Percentiles rank a stretch among this genome's conserved stretches.
phyloP scores from a whole-genome alignment of 257 asterid genomes.

The Verbascum thapsus region DNA sequence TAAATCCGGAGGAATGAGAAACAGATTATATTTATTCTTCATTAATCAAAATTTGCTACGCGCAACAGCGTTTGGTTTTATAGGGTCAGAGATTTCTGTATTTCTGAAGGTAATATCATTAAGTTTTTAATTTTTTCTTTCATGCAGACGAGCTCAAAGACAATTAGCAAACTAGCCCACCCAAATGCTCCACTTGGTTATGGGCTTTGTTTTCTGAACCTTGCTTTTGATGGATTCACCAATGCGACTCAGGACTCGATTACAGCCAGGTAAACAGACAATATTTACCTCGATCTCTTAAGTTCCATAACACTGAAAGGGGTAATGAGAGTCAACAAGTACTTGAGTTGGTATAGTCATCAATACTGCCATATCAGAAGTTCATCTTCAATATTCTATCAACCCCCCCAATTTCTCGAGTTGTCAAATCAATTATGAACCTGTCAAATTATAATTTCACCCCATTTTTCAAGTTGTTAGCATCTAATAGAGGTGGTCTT shows the following conservation, averaged over 20 bases:
- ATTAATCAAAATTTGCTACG: background rate
- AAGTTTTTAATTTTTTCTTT: conserved; percentile 12
- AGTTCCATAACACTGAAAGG: background rate
- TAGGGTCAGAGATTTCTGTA: background rate
- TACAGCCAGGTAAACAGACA: conserved; percentile 57
- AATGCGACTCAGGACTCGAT: conserved; percentile 99
- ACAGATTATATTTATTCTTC: background rate
- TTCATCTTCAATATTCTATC: too few species aligned
- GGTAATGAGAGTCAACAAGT: background rate
- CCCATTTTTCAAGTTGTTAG: too few species aligned
- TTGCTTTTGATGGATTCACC: conserved; percentile 97
- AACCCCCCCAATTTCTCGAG: too few species aligned
- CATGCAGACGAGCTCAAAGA: conserved; percentile 89
- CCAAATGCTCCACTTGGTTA: conserved; percentile 97
- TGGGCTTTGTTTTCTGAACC: conserved; percentile 85
- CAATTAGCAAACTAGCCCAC: conserved; percentile 84
- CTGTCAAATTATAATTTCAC: too few species aligned
- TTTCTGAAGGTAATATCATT: conserved; percentile 24
- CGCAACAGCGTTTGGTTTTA: background rate
- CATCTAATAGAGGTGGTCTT: too few species aligned
- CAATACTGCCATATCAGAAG: background rate
- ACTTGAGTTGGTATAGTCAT: background rate
- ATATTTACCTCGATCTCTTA: background rate
- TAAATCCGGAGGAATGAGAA: background rate
- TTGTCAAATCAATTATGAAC: too few species aligned